phyloP scores from a whole-genome alignment of 495 filamentous ascomycete species.

The Talaromyces thailandensis region DNA sequence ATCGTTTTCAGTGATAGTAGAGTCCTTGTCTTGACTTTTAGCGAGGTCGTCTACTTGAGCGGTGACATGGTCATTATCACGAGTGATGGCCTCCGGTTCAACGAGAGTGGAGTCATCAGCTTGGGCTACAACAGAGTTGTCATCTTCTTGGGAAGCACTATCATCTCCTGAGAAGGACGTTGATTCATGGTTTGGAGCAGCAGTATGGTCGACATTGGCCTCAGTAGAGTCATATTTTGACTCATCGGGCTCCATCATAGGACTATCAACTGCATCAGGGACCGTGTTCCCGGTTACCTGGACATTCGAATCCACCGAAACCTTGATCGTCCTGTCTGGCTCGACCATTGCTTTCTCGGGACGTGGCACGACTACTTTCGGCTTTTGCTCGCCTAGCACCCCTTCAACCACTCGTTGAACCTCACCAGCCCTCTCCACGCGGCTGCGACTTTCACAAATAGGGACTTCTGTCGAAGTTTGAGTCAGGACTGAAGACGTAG shows the following conservation, averaged over 20 bases:
- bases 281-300: not conserved
- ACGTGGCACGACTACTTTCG: not conserved
- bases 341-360: not conserved
- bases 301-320: not conserved
- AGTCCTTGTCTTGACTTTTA: not conserved
- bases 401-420: constrained; percentile 8
- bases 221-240: not conserved
- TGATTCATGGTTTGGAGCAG: not conserved
- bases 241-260: not conserved
- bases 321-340: not conserved
- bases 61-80: not conserved
- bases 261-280: not conserved
- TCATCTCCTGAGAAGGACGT: not conserved
- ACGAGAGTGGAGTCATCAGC: no score
- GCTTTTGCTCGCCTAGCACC: not conserved
- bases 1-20: not conserved
- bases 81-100: not conserved
- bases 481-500: constrained; percentile 5
- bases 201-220: not conserved
- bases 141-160: not conserved
- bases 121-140: not conserved
- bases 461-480: constrained; percentile 5
- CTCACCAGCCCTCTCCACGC: constrained; percentile 2
- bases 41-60: not conserved
- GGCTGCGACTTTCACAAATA: not conserved